Evolutionary conservation across 1,139 yeast species (phyloP).

Genomic region (Kurtzmaniella quercitrusa): DNA sequence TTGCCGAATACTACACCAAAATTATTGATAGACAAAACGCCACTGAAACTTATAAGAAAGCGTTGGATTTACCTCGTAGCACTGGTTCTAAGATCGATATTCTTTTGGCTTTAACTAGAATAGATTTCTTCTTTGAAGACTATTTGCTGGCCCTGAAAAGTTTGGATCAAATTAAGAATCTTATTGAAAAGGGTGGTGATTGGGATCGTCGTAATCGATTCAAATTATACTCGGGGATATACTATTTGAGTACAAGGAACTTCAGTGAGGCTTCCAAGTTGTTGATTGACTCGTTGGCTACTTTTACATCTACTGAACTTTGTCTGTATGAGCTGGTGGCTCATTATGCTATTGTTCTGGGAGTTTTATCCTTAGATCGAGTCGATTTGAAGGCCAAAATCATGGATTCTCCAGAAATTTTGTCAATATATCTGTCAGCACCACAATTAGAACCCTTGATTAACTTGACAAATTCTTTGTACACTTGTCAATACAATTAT

Average conservation of each 20-base stretch:
- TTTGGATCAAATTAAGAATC: conserved; percentile 65
- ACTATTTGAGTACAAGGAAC: conserved; percentile 78
- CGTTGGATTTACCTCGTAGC: conserved; percentile 76
- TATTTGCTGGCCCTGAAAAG: conserved; percentile 64
- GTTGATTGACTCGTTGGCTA: conserved; percentile 86
- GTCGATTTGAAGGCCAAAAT: conserved; percentile 79
- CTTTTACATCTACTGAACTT: conserved; percentile 93
- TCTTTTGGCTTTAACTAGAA: conserved; percentile 70
- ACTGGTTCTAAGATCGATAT: conserved; percentile 90
- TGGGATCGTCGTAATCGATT: conserved; percentile 97
- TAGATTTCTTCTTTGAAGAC: conserved; percentile 86
- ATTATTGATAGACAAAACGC: conserved; percentile 82
- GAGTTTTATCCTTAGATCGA: conserved; percentile 77
- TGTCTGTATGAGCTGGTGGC: conserved; percentile 89
- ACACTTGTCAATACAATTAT: conserved; percentile 81
- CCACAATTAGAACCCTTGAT: conserved; percentile 76
- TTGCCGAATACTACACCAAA: conserved; percentile 84
- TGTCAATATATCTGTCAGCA: conserved; percentile 72
- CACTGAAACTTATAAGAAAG: conserved; percentile 64
- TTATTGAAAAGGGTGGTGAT: conserved; percentile 96
- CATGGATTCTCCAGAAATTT: conserved; percentile 90
- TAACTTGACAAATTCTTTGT: conserved; percentile 78
- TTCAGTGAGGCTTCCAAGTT: conserved; percentile 79
- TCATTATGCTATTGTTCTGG: conserved; percentile 81
- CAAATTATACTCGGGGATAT: conserved; percentile 88